These are phyloP conservation scores for Lyophyllum shimeji DNA, from an alignment of 768 basidiomycete genomes.

Conservation along the genomic window DNA sequence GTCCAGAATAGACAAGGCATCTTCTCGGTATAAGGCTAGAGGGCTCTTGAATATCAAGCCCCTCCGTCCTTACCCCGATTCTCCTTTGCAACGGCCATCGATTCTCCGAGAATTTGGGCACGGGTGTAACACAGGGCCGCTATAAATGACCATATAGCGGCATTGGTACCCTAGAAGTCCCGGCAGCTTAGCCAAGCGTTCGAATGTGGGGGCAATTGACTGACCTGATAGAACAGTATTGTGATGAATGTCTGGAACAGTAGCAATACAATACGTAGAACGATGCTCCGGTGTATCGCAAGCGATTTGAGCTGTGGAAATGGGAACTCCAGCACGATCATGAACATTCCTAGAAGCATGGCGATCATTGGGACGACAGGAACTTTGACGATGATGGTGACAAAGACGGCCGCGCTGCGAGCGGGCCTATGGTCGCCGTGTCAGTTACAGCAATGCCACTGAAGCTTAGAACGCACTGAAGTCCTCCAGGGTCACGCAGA, in stretches of 20 bases:
- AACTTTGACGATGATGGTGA: constrained; percentile 70
- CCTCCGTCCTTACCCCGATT: constrained; percentile 58
- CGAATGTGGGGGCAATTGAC: constrained; percentile 12
- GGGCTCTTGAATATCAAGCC: constrained; percentile 40
- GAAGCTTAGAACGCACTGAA: constrained; percentile 55
- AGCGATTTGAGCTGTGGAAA: constrained; percentile 54
- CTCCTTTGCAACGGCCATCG: constrained; percentile 61
- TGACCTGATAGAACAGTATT: constrained; percentile 76
- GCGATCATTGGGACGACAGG: constrained; percentile 74
- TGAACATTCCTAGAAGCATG: constrained; percentile 56
- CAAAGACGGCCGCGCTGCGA: constrained; percentile 58
- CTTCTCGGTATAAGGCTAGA: neutral
- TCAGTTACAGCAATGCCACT: neutral
- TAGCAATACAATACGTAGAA: constrained; percentile 61
- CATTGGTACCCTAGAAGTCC: constrained; percentile 73
- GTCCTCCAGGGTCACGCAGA: constrained; percentile 73
- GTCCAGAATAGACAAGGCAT: neutral
- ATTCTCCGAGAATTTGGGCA: constrained; percentile 68
- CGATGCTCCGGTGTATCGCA: constrained; percentile 63
- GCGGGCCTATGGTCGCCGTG: constrained; percentile 48
- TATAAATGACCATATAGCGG: constrained; percentile 76
- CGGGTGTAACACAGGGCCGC: constrained; percentile 66
- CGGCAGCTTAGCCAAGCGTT: constrained; percentile 4
- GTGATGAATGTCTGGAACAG: constrained; percentile 61
- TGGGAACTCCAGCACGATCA: constrained; percentile 74